These are phyloP conservation scores for Plantago major DNA, from an alignment of 257 asterid species.

Conservation along the genomic window DNA sequence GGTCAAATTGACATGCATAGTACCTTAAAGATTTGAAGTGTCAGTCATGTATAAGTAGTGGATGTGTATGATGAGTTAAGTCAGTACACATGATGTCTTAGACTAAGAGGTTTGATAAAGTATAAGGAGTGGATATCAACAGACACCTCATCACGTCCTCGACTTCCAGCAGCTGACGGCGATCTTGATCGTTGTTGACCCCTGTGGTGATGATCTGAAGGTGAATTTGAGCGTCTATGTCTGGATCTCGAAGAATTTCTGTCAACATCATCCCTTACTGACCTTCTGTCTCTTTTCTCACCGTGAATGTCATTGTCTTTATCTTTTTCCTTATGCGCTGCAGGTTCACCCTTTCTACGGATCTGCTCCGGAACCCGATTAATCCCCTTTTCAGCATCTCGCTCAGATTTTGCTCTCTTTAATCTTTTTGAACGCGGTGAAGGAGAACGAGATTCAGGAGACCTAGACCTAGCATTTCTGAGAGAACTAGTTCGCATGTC, in stretches of 20 bases:
- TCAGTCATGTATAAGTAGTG: too few species aligned
- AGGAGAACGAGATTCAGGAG: conserved; percentile 39
- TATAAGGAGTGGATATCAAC: conserved; percentile 59
- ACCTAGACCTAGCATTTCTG: conserved; percentile 24
- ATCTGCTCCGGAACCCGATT: conserved; percentile 43
- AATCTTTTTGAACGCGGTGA: conserved; percentile 79
- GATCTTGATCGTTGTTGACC: conserved; percentile 69
- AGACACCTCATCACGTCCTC: conserved; percentile 84
- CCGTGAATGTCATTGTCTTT: conserved; percentile 36
- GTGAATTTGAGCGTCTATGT: conserved; percentile 53
- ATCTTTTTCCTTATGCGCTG: conserved; percentile 38
- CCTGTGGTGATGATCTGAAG: conserved; percentile 47
- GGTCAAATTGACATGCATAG: too few species aligned
- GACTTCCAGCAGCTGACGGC: conserved; percentile 45
- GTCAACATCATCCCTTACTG: conserved; percentile 50
- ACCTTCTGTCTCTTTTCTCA: conserved; percentile 49
- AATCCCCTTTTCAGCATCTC: conserved; percentile 41
- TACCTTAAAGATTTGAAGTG: too few species aligned
- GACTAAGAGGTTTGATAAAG: conserved; percentile 12
- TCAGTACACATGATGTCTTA: neutral
- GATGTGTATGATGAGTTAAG: neutral
- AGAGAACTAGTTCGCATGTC: conserved; percentile 3
- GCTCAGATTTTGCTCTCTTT: conserved; percentile 52
- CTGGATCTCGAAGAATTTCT: conserved; percentile 50
- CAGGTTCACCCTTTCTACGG: conserved; percentile 47